These are phyloP conservation scores for Penicillium odoratum DNA, from an alignment of 495 filamentous ascomycete species.

Conservation along the genomic window DNA sequence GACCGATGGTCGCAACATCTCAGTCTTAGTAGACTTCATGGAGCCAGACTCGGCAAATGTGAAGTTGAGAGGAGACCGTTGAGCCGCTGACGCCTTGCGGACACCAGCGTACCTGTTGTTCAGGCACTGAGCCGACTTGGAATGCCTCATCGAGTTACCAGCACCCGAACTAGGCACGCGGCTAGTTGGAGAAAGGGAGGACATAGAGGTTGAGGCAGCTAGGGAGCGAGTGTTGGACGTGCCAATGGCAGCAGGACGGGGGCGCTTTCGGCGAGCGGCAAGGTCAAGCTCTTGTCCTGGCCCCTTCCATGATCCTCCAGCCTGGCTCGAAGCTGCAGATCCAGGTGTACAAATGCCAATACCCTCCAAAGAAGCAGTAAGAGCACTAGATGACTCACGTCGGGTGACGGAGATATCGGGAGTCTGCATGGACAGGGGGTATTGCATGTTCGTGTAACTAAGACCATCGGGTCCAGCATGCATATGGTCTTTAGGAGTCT, in stretches of 20 bases:
- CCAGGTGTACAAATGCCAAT: slow-evolving; percentile 41
- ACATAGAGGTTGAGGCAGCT: slow-evolving; percentile 43
- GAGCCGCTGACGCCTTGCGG: slow-evolving; percentile 48
- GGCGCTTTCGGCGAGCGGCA: slow-evolving; percentile 55
- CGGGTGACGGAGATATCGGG: slow-evolving; percentile 36
- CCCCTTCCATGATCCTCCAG: slow-evolving; percentile 39
- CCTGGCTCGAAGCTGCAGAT: slow-evolving; percentile 26
- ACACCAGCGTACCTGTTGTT: slow-evolving; percentile 53
- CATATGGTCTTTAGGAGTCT: slow-evolving; percentile 24
- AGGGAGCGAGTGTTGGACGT: slow-evolving; percentile 42
- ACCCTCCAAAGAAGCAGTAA: slow-evolving; percentile 38
- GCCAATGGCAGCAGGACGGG: slow-evolving; percentile 53
- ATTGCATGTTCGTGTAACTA: slow-evolving; percentile 36
- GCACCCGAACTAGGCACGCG: slow-evolving; percentile 38
- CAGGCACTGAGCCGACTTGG: slow-evolving; percentile 53
- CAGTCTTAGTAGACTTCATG: slow-evolving; percentile 40
- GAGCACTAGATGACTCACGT: slow-evolving; percentile 44
- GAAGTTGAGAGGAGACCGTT: slow-evolving; percentile 55
- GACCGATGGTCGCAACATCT: slow-evolving; percentile 43
- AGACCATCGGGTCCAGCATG: slow-evolving; percentile 29
- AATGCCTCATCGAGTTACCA: slow-evolving; percentile 48
- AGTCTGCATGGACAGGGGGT: slow-evolving; percentile 33
- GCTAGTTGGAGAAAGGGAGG: slow-evolving; percentile 39
- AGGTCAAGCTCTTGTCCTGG: slow-evolving; percentile 50
- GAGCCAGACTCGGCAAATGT: slow-evolving; percentile 48